Base-by-base conservation (phyloP, 2,329 filamentous ascomycete genomes). In the Aureobasidium sp. region DNA sequence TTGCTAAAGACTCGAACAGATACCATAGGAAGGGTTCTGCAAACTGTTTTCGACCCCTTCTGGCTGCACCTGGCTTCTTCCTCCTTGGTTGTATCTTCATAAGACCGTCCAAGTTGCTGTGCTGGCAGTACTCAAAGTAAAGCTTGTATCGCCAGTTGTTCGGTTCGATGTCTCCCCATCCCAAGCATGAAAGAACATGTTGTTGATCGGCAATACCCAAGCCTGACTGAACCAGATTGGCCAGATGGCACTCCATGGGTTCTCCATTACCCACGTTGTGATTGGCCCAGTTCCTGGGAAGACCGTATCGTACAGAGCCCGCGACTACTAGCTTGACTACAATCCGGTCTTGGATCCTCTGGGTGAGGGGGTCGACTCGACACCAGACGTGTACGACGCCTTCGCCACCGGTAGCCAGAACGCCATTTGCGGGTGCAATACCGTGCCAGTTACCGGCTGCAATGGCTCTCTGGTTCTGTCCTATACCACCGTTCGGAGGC, bases 11-110 rank as follows among this genome's bases (percentile, higher is more conserved):
- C 17, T 52, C 45, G 20, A 61, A 61, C 34, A 49, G 29, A 5
- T 51, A 42, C 57, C 57, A 61, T 12, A 61, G 14, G 20, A 61
- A 61, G 7, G 44, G 27, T 15, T 61, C 57, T 3, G 57, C 22
- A 1, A 51, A 29, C 9, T 27, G 36, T 61, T 29, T 49, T 14
- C n/a, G 11, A 8, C 27, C n/a, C 42, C 27, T 44, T 12, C 7
- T 29, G 1, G 2, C 2, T 3, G 12, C 36, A 9, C 29, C 20
- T 11, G 2, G 2, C 17, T 22, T 34, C 17, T 37, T 37, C 22
- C 17, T 29, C 9, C 34, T 47, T n/a, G 37, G 25, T 20, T 41
- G 44, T 2, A 22, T 41, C 4, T 44, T 22, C 29, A 61, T 49
- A 25, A 61, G 2, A 5, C 25, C 37, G 27, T n/a, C 9, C 34